Evolutionary conservation across 805 yeast species (phyloP).

Genomic region (Barnettozyma pratensis): DNA sequence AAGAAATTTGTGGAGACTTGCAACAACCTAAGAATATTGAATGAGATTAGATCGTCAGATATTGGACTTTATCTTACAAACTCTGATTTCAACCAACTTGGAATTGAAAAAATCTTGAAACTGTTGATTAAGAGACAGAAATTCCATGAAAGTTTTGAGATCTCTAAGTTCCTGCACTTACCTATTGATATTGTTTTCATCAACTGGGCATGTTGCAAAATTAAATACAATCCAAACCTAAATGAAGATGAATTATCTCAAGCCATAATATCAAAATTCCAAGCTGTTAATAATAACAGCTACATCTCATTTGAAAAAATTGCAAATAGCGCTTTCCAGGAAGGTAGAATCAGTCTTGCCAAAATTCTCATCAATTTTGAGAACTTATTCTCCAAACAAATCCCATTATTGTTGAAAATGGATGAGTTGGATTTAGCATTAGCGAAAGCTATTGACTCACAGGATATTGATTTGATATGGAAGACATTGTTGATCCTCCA

Average conservation of each 20-base stretch:
- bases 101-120: conserved; percentile 50
- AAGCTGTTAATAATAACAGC: conserved; percentile 22
- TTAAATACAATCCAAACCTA: conserved; percentile 45
- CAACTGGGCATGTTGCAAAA: conserved; percentile 78
- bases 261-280: conserved; percentile 43
- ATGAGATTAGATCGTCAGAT: conserved; percentile 58
- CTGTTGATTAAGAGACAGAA: conserved; percentile 54
- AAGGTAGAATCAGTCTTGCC: conserved; percentile 72
- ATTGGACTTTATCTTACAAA: conserved; percentile 68
- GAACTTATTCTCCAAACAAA: conserved; percentile 48
- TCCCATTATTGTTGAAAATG: conserved; percentile 60
- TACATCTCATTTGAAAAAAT: conserved; percentile 55
- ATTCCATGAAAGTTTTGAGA: conserved; percentile 58
- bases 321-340: conserved; percentile 65
- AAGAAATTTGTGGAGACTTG: conserved; percentile 53
- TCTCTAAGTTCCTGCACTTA: conserved; percentile 45
- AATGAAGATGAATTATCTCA: conserved; percentile 57
- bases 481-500: conserved; percentile 50
- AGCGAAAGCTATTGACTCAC: conserved; percentile 46
- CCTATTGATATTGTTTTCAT: conserved; percentile 53
- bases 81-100: conserved; percentile 44
- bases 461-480: conserved; percentile 44
- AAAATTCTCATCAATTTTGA: conserved; percentile 65
- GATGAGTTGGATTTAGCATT: conserved; percentile 70
- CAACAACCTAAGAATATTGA: conserved; percentile 59